Evolutionary conservation across 1,139 yeast genomes (phyloP).

Genomic region (Arxiozyma telluris): DNA sequence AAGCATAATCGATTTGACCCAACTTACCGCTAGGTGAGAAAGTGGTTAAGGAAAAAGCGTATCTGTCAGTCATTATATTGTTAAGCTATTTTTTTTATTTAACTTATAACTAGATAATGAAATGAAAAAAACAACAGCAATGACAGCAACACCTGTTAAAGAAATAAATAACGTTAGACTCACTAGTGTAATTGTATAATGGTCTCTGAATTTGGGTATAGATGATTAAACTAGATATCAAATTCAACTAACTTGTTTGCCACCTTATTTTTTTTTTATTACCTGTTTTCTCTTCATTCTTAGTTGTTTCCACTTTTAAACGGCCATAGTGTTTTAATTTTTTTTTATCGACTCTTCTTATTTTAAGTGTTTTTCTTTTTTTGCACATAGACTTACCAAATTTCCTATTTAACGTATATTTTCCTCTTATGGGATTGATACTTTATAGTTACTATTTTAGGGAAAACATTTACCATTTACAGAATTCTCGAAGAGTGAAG

Average conservation of each 20-base stretch:
- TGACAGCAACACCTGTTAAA: background rate
- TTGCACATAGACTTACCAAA: background rate
- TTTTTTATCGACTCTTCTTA: background rate
- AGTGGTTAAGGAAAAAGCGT: constrained; percentile 92
- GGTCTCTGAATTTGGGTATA: background rate
- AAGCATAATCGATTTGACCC: constrained; percentile 95
- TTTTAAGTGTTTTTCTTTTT: too few species aligned
- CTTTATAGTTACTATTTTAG: background rate
- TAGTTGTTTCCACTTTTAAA: background rate
- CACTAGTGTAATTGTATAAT: background rate
- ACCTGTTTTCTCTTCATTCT: background rate
- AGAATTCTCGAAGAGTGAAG: background rate
- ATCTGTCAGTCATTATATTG: constrained; percentile 75
- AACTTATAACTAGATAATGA: background rate
- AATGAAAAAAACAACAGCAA: background rate
- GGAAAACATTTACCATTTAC: background rate
- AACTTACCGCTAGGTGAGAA: constrained; percentile 97
- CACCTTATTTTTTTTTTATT: background rate
- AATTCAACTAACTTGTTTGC: background rate
- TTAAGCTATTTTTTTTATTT: too few species aligned
- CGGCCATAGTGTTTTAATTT: background rate
- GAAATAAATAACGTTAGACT: too few species aligned
- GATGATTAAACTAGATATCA: background rate
- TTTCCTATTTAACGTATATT: background rate
- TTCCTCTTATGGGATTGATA: background rate